These are phyloP conservation scores for Ophiocordyceps camponoti-rufipedis DNA, from an alignment of 2,329 filamentous ascomycete genomes.

Conservation along the genomic window DNA sequence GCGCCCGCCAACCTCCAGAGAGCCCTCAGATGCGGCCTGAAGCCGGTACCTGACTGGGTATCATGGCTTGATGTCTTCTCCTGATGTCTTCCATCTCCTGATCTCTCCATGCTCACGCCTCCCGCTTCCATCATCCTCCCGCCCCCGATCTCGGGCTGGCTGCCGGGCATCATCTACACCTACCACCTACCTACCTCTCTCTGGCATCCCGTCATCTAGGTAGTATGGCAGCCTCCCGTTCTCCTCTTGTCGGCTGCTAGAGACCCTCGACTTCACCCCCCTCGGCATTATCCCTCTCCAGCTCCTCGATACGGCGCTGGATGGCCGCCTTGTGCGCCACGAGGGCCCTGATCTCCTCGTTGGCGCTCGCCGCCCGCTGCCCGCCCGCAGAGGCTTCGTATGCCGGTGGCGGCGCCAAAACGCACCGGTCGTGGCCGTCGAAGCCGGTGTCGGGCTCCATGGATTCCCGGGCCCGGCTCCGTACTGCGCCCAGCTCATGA, in stretches of 20 bases:
- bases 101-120: background rate
- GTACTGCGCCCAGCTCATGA: slow-evolving; percentile 1
- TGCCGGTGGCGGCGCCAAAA: slow-evolving; percentile 12
- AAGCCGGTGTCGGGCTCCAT: background rate
- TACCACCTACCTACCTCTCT: too few relatives aligned
- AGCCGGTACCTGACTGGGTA: too few relatives aligned
- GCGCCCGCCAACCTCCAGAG: too few relatives aligned
- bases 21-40: too few relatives aligned
- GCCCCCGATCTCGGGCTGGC: too few relatives aligned
- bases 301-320: slow-evolving; percentile 16
- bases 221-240: too few relatives aligned
- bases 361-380: slow-evolving; percentile 5
- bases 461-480: background rate
- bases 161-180: too few relatives aligned
- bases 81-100: background rate
- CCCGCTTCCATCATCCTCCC: too few relatives aligned
- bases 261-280: background rate
- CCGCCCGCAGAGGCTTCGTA: slow-evolving; percentile 11
- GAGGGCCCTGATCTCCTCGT: slow-evolving; percentile 13
- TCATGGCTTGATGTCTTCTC: too few relatives aligned
- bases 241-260: background rate
- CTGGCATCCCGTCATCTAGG: background rate
- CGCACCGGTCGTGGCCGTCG: slow-evolving; percentile 1
- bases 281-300: slow-evolving; percentile 7
- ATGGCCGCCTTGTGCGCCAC: slow-evolving; percentile 17